Evolutionary conservation across 768 basidiomycete species (phyloP), one percentile per base, ranked within the genome.

Genomic region (Mycena belliarum): DNA sequence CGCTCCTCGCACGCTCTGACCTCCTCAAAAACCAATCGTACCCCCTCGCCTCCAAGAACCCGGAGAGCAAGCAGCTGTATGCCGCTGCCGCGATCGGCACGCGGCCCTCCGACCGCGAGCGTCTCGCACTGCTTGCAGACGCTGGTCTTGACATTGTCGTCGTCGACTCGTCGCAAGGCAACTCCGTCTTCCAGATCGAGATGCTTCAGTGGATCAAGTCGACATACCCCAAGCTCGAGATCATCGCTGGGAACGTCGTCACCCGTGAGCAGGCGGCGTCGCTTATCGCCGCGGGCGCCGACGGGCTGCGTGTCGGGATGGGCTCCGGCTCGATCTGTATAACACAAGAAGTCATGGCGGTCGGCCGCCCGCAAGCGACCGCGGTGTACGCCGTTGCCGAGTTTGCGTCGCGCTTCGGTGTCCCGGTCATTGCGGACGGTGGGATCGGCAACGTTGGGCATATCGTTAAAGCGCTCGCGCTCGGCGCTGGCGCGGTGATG

Each of bases 271-370:
- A 98, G 70, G 96, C 97, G 1, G 97, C 97, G 16, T 85, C 79
- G 23, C 85, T 99, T 58, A 98, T 99, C 64, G 87, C 82, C 10
- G 95, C 94, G 3, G 97, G 97, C 41, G 97, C 95, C 4, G 97
- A 99, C 66, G 96, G 82, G n/a, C 82, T 98, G 12, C 89, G 94
- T 23, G 82, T 99, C 35, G 97, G 97, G 40, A 99, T 99, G 97
- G 97, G 97, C 35, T 92, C 89, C 9, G 97, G 97, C 10, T 96
- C 93, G 6, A 99, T 99, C 69, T 99, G 97, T 72, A 99, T 99
- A 75, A 99, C 97, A 7, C 97, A 99, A 74, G 97, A 98, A 70
- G 90, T 99, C 66, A 98, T 98, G 92, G 97, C 97, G 11, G 96
- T 98, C 49, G 97, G 97, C 15, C 86, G 97, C 16, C 97, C 96